Percentiles rank a stretch among this genome's conserved stretches.
Conservation (phyloP, 768 basidiomycete species). For the Atractiella rhizophila region DNA sequence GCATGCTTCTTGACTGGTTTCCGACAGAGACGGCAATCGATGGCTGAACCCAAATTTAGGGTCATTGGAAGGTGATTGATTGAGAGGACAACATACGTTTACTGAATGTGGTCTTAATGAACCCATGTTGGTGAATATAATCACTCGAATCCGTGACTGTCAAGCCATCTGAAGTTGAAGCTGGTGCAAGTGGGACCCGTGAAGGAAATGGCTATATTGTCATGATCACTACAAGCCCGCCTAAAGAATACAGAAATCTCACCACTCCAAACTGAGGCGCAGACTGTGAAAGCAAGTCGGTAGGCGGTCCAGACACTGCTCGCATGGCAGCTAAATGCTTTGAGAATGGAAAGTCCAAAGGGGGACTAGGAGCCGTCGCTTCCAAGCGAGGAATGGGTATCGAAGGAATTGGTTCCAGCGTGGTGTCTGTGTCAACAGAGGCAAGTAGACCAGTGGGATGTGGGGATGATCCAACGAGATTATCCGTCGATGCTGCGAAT, state of each 20-base stretch:
- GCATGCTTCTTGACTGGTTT: conserved; percentile 58
- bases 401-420: neutral
- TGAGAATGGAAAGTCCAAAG: neutral
- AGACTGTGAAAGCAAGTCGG: neutral
- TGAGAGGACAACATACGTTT: conserved; percentile 39
- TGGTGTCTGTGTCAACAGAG: neutral
- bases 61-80: neutral
- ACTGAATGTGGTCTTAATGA: conserved; percentile 76
- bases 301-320: too few relatives aligned
- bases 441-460: neutral
- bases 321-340: neutral
- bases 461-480: conserved; percentile 1
- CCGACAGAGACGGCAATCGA: conserved; percentile 63
- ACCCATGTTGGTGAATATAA: conserved; percentile 34
- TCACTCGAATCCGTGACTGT: neutral
- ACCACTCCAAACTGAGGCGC: neutral
- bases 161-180: neutral
- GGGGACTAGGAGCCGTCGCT: neutral
- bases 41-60: conserved; percentile 29
- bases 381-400: neutral
- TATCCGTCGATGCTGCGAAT: neutral
- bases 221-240: neutral
- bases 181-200: neutral
- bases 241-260: neutral
- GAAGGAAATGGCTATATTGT: neutral